Conservation (phyloP, 2,329 filamentous ascomycete genomes). For the Ceratocystis eucalypticola region DNA sequence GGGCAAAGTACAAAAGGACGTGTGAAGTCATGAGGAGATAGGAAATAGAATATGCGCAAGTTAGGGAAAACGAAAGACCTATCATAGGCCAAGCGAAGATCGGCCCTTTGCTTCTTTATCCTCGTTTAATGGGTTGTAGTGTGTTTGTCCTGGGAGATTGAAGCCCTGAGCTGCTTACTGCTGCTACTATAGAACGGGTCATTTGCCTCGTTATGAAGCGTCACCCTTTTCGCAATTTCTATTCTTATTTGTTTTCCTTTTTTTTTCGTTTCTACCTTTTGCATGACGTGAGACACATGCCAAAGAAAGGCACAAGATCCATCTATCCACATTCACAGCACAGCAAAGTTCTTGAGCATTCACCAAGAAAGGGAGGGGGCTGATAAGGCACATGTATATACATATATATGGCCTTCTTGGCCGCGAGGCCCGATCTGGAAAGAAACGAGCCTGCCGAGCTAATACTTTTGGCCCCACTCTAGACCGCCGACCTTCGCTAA, state of each 20-base stretch:
- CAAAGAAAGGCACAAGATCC: not conserved
- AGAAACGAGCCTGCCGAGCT: not conserved
- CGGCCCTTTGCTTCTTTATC: not conserved
- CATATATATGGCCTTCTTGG: not conserved
- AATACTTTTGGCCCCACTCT: slow-evolving; percentile 2
- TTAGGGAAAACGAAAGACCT: too few relatives aligned
- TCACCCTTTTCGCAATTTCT: not conserved
- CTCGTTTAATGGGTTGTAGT: not conserved
- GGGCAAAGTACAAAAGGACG: too few relatives aligned
- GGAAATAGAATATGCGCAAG: too few relatives aligned
- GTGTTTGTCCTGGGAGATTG: too few relatives aligned
- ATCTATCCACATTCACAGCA: not conserved
- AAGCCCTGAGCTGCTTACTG: too few relatives aligned
- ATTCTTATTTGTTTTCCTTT: not conserved
- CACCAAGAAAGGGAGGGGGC: not conserved
- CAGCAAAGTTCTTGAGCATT: not conserved
- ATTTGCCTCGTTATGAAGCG: too few relatives aligned
- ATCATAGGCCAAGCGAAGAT: too few relatives aligned
- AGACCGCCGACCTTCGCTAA: not conserved
- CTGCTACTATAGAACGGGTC: too few relatives aligned
- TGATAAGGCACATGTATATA: not conserved
- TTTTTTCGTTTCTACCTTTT: not conserved
- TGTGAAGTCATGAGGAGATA: too few relatives aligned
- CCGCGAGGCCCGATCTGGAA: too few relatives aligned
- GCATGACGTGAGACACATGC: not conserved